Base-by-base conservation (phyloP, 2,329 filamentous ascomycete species). In the Fusarium sp. region DNA sequence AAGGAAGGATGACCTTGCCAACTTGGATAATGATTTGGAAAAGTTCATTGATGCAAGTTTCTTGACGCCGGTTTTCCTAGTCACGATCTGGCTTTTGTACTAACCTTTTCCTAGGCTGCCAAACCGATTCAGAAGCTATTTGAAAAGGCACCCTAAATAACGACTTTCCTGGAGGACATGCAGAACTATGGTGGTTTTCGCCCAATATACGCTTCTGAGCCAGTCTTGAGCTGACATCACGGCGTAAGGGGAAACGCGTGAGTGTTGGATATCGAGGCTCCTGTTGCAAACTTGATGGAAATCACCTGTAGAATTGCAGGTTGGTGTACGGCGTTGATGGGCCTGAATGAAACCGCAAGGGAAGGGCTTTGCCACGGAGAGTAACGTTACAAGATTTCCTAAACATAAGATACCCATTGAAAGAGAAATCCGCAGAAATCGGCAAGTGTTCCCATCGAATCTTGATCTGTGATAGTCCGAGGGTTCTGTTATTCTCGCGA, bases 1-100 rank as follows among this genome's bases (percentile, higher is more conserved):
- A 84, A 90, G 96, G 75, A 98, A 97, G 81, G 95, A 98, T 63
- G 95, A 98, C 79, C 85, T 99, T 55, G 95, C 93, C 26, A 98
- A 93, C 79, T 85, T 99, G 69, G 96, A 99, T 78, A 93, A 93
- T 79, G 94, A 98, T 82, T 85, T 98, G 65, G 96, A 98, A 84
- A 95, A 94, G 79, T 98, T 98, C 80, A 96, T 98, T 78, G 94
- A 97, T 82, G 93, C 94, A 79, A 80, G 92, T 85, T 36, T 26
- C 14, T n/a, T 15, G 22, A 33, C 8, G 17, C 26, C 26, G 36
- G 52, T 10, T 52, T 12, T 17, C 18, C 17, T 33, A 20, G 24
- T 35, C 31, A 39, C 13, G 42, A 22, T 47, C 26, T 41, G n/a
- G 14, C 36, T 15, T 35, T 36, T 41, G 42, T 66, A 49, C 75